A percentile compares a stretch with the other conserved stretches of the same genome.
Evolutionary conservation across 225 moss, liverwort and hornwort species (phyloP).

Genomic region (Physcomitrellopsis africana): DNA sequence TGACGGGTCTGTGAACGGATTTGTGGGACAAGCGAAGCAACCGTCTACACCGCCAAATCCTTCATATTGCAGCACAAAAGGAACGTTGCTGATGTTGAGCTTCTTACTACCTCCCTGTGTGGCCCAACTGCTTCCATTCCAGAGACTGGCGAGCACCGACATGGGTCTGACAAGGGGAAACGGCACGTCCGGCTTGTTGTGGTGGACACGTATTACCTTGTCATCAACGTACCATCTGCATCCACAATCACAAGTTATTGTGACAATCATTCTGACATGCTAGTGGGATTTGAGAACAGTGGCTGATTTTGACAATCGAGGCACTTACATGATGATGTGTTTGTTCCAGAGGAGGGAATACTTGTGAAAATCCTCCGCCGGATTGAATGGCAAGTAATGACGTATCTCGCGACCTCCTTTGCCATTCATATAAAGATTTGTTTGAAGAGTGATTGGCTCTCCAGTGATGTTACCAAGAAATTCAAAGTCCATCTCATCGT

Average conservation of each 20-base stretch:
- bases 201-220: conserved; percentile 46
- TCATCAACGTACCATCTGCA: conserved; percentile 48
- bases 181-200: conserved; percentile 25
- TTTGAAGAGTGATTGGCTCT: conserved; percentile 68
- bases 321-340: conserved; percentile 59
- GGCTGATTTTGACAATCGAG: no score
- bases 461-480: conserved; percentile 79
- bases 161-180: conserved; percentile 30
- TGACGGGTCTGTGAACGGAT: not conserved
- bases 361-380: conserved; percentile 60
- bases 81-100: conserved; percentile 22
- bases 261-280: no score
- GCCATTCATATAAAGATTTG: conserved; percentile 56
- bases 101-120: conserved; percentile 25
- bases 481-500: conserved; percentile 83
- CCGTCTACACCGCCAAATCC: conserved; percentile 41
- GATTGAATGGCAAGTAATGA: conserved; percentile 67
- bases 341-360: conserved; percentile 79
- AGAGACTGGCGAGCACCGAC: conserved; percentile 28
- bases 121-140: conserved; percentile 51
- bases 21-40: conserved; percentile 25
- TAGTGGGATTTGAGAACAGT: not conserved
- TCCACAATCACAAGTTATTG: not conserved
- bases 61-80: conserved; percentile 37
- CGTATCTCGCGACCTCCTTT: conserved; percentile 59